A percentile compares a stretch with the other conserved stretches of the same genome.
These are phyloP conservation scores for Candida sphagnicola DNA, from an alignment of 805 yeast genomes.

Conservation along the genomic window DNA sequence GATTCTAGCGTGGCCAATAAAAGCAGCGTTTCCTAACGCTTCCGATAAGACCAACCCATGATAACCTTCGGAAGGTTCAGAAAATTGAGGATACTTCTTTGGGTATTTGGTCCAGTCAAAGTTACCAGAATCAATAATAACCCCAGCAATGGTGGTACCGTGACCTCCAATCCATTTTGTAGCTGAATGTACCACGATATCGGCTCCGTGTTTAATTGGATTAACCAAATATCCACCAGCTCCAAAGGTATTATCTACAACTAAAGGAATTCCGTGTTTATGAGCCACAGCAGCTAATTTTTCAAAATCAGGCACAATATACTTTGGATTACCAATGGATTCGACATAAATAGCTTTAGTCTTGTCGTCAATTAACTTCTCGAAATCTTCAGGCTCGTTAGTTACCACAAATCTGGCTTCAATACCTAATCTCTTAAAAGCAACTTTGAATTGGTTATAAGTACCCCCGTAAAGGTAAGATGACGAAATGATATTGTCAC, in stretches of 20 bases:
- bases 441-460: conserved; percentile 89
- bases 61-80: conserved; percentile 88
- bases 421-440: conserved; percentile 85
- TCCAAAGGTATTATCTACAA: conserved; percentile 95
- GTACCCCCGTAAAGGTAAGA: conserved; percentile 94
- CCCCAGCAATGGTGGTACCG: conserved; percentile 93
- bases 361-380: conserved; percentile 67
- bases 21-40: conserved; percentile 77
- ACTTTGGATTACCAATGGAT: conserved; percentile 89
- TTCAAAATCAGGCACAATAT: conserved; percentile 89
- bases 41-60: conserved; percentile 84
- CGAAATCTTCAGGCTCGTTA: conserved; percentile 72
- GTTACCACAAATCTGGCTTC: conserved; percentile 83
- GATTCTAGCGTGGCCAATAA: conserved; percentile 72
- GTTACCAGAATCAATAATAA: conserved; percentile 83
- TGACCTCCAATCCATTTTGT: conserved; percentile 99
- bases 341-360: conserved; percentile 91
- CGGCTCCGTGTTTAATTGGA: conserved; percentile 89
- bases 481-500: conserved; percentile 87
- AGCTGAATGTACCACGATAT: conserved; percentile 89
- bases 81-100: conserved; percentile 86
- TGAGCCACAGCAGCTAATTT: conserved; percentile 73
- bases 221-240: conserved; percentile 88
- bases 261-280: conserved; percentile 81
- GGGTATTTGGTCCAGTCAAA: conserved; percentile 89